These are phyloP conservation scores for Gossypium schwendimanii DNA, from an alignment of 441 rosid genomes.

Conservation along the genomic window DNA sequence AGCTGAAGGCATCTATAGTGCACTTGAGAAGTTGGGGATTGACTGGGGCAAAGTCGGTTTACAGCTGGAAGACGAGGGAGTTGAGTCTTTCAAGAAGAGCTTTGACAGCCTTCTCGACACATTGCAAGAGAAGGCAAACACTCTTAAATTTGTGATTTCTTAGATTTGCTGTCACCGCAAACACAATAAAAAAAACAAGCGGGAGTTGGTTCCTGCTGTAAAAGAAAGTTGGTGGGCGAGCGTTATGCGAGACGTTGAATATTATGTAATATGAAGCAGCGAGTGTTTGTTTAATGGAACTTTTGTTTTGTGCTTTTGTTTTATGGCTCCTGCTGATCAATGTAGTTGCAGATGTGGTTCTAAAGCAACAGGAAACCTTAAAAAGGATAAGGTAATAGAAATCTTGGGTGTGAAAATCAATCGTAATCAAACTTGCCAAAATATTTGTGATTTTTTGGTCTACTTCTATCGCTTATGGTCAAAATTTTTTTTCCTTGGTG, in stretches of 20 bases:
- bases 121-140: conserved; percentile 89
- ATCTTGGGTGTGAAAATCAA: no score
- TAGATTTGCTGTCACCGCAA: conserved; percentile 3
- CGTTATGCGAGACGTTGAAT: conserved; percentile 12
- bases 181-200: conserved; percentile 29
- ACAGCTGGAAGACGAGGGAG: conserved; percentile 89
- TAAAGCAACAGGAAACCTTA: no score
- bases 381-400: no score
- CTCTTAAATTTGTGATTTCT: conserved; percentile 54
- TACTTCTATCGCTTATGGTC: no score
- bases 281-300: not conserved
- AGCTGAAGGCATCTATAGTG: conserved; percentile 87
- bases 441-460: no score
- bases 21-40: conserved; percentile 93
- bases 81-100: conserved; percentile 85
- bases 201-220: conserved; percentile 22
- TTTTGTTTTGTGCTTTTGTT: not conserved
- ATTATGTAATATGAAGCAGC: conserved; percentile 18
- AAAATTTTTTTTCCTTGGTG: no score
- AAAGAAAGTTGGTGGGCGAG: conserved; percentile 11
- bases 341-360: not conserved
- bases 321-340: not conserved
- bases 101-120: conserved; percentile 88
- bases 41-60: conserved; percentile 78
- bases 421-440: no score